Evolutionary conservation across 2,329 filamentous ascomycete species (phyloP), one percentile per base, ranked within the genome.

Genomic region (Cladosporium cucumerinum): DNA sequence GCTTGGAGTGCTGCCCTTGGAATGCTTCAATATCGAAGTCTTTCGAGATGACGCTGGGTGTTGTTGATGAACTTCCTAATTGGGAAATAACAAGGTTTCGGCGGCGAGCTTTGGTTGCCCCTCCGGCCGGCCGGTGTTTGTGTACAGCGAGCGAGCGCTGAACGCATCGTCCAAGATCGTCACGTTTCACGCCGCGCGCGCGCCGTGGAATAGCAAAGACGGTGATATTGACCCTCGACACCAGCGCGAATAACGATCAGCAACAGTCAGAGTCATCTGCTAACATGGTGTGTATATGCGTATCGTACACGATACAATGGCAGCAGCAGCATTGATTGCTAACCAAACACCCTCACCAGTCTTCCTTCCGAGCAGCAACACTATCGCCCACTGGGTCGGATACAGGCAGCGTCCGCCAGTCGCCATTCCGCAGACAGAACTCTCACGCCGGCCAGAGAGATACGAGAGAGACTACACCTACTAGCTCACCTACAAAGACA

Each of bases 381-480:
- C 52, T 57, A 11, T 57, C 61, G 14, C 54, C 61, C 25, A 26
- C 11, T 34, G 48, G 52, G 16, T 63, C 61, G 21, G 61, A 64
- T 7, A 64, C 61, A 58, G 61, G 61, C 39, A 64, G 61, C 26
- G 46, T 64, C 2, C 52, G 61, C 51, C 72, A 76, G 67, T 75
- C 74, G 36, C 74, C 76, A 0, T 78, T 76, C 65, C 68, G 68
- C 25, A 70, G 74, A n/a, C 72, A 74, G 63, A 72, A 73, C 69
- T 81, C 79, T 46, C 78, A 78, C 23, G 72, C 78, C 16, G 80
- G 81, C 60, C 62, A 63, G 25, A 48, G 55, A 43, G 55, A 46
- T 18, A 49, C 64, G 25, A 48, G 55, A 43, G 55, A 46, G 23
- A 49, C 64, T 10, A 57, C 68, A 48, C 67, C 71, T 21, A 61